Evolutionary conservation across 1,139 yeast genomes (phyloP), one percentile per base, ranked within the genome.

Genomic region (Yamadazyma blattariae): DNA sequence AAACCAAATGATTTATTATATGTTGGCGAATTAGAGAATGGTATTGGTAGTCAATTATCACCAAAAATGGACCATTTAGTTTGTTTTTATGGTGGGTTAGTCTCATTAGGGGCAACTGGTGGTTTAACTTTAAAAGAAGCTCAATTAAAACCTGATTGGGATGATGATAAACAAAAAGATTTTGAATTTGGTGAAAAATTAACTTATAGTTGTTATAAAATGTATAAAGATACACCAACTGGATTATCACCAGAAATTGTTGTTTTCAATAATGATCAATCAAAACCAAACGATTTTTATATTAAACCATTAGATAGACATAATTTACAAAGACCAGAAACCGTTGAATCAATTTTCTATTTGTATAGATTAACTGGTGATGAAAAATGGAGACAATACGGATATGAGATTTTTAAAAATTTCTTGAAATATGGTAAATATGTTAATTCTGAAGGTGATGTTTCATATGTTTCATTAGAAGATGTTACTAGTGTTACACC

Each of bases 51-150:
- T 0, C 62, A 66, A 2, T 59, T 82, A 7, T 77, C 83, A n/a
- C 65, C 79, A 14, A 89, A 88, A 56, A 88, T 90, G 96, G 97
- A 90, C 55, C 97, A 90, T 59, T 67, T 88, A 45, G 97, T 88
- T 16, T 90, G 97, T 58, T 89, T 88, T 62, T 80, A 87, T 52
- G 96, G 96, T 37, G 97, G 97, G 0, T 72, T 86, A 49, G 74
- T 89, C 44, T 95, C 96, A 0, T 64, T 89, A 35, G 97, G 97
- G 20, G 96, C 97, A 13, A 90, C 67, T 14, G 77, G 74, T 32
- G 97, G 97, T 10, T 51, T 66, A 30, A 61, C 79, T 1, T 55
- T 81, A 25, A 63, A 62, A 3, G 76, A 73, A 40, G 68, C 67
- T 4, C 47, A 44, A 35, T 56, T 59, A 36, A 50, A 45, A 41